A percentile compares a stretch with the other conserved stretches of the same genome.
Conservation (phyloP, 1,284 basidiomycete genomes). For the Ceratobasidium sp. region DNA sequence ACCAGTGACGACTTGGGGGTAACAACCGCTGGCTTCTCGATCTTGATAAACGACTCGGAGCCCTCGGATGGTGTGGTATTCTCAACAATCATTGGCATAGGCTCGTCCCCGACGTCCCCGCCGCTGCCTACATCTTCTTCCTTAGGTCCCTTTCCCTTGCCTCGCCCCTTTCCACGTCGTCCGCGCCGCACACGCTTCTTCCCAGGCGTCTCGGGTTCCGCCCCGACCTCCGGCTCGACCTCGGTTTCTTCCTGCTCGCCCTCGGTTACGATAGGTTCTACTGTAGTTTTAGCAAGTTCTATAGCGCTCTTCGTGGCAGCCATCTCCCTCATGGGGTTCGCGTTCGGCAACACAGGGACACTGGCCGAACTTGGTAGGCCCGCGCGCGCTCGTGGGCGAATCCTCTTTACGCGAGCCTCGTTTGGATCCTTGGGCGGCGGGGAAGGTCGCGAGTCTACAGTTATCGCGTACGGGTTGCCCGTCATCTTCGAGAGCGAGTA, state of each 20-base stretch:
- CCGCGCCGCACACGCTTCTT: constrained; percentile 59
- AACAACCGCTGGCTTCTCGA: constrained; percentile 16
- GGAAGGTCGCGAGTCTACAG: constrained; percentile 16
- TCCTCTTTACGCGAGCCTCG: not conserved
- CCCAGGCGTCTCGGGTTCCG: constrained; percentile 57
- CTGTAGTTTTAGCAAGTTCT: constrained; percentile 15
- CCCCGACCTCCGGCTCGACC: constrained; percentile 58
- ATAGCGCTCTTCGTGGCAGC: not conserved
- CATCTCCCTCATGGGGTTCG: constrained; percentile 6
- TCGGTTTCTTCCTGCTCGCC: constrained; percentile 57
- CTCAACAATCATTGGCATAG: not conserved
- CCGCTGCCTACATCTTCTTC: constrained; percentile 56
- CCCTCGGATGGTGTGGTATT: not conserved
- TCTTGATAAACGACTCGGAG: constrained; percentile 32
- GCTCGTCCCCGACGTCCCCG: not conserved
- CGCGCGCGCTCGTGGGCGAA: not conserved
- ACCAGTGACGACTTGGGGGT: constrained; percentile 39
- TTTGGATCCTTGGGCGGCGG: constrained; percentile 27
- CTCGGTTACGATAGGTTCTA: not conserved
- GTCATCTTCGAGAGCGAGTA: constrained; percentile 35
- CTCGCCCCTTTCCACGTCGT: constrained; percentile 58
- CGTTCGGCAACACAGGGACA: constrained; percentile 5
- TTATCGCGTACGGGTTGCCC: constrained; percentile 20
- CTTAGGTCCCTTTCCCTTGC: constrained; percentile 58
- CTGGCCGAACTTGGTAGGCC: constrained; percentile 18